Conservation (phyloP, 2,329 filamentous ascomycete species). For the Penicillium polonicum region DNA sequence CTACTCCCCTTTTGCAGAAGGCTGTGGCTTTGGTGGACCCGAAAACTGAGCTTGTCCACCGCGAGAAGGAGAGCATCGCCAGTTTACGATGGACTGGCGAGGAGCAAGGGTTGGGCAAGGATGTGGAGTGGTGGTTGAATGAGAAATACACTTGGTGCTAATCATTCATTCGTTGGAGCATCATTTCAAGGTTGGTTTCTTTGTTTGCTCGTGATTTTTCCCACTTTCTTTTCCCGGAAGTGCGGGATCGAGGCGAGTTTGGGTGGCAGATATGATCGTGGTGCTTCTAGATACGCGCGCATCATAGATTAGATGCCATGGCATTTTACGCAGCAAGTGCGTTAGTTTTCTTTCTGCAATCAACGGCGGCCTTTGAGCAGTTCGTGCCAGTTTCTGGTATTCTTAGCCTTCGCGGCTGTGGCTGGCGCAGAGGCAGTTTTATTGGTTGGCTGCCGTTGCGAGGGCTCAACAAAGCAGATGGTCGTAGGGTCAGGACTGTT, state of each 20-base stretch:
- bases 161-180: slow-evolving; percentile 9
- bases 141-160: slow-evolving; percentile 53
- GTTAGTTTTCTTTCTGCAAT: slow-evolving; percentile 9
- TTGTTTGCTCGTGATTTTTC: slow-evolving; percentile 6
- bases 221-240: slow-evolving; percentile 1
- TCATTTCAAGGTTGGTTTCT: slow-evolving; percentile 9
- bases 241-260: slow-evolving; percentile 12
- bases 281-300: slow-evolving; percentile 19
- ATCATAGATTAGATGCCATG: slow-evolving; percentile 18
- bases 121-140: slow-evolving; percentile 49
- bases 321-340: slow-evolving; percentile 6
- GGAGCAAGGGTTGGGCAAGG: slow-evolving; percentile 35
- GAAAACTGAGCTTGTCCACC: slow-evolving; percentile 41
- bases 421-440: slow-evolving; percentile 27
- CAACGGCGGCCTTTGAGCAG: slow-evolving; percentile 40
- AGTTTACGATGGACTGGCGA: slow-evolving; percentile 50
- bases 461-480: slow-evolving; percentile 36
- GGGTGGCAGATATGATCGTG: slow-evolving; percentile 17
- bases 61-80: slow-evolving; percentile 48
- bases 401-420: slow-evolving; percentile 31
- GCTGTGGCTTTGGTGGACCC: slow-evolving; percentile 43
- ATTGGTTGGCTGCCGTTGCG: slow-evolving; percentile 31
- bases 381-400: slow-evolving; percentile 46
- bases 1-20: slow-evolving; percentile 54
- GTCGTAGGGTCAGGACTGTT: slow-evolving; percentile 37